Conservation (phyloP, 2,329 filamentous ascomycete genomes). For the Microsporum canis region DNA sequence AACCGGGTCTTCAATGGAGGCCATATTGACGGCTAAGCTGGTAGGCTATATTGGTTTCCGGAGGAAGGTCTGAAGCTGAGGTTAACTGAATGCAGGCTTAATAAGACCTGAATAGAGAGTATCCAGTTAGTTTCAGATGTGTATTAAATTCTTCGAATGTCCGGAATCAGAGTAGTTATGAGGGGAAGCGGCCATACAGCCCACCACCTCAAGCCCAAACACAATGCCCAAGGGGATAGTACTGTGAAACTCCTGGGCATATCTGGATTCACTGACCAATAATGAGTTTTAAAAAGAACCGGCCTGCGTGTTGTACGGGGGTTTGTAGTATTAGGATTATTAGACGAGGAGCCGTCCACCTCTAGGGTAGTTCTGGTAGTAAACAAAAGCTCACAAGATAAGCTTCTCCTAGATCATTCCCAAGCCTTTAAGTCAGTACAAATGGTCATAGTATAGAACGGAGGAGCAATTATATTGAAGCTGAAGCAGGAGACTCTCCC, state of each 20-base stretch:
- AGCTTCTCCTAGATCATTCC: not conserved
- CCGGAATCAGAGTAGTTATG: not conserved
- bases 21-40: slow-evolving; percentile 1
- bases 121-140: not conserved
- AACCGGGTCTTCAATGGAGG: slow-evolving; percentile 26
- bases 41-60: not conserved
- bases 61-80: not conserved
- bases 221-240: not conserved
- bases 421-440: not conserved
- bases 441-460: not conserved
- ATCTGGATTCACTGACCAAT: not conserved
- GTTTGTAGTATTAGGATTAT: not conserved
- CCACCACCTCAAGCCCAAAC: not conserved
- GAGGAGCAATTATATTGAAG: not conserved
- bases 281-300: not conserved
- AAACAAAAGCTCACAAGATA: not conserved
- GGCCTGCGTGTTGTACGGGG: not conserved
- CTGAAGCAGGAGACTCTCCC: not conserved
- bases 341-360: not conserved
- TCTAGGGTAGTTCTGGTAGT: not conserved
- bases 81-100: not conserved
- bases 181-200: not conserved
- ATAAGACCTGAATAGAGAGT: not conserved
- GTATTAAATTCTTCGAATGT: not conserved
- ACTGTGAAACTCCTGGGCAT: not conserved